Evolutionary conservation across 2,329 filamentous ascomycete species (phyloP).

Genomic region (Fusarium setosum): DNA sequence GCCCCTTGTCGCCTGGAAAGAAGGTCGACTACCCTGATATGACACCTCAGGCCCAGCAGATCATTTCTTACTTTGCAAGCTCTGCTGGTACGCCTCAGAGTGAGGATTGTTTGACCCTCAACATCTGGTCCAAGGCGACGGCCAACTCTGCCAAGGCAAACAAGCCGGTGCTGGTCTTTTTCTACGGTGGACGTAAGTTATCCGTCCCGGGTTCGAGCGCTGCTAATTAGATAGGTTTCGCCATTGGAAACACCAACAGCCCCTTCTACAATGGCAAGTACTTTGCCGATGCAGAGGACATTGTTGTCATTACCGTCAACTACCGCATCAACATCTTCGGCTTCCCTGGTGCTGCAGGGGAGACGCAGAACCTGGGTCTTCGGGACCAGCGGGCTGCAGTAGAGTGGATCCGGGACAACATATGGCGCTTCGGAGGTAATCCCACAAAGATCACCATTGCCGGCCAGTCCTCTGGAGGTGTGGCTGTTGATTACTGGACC

Average conservation of each 20-base stretch:
- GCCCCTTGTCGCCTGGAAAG: constrained; percentile 29
- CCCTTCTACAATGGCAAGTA: constrained; percentile 56
- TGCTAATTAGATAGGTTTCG: constrained; percentile 44
- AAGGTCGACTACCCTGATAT: constrained; percentile 31
- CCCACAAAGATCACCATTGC: constrained; percentile 47
- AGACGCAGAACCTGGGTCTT: constrained; percentile 41
- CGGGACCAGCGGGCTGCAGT: constrained; percentile 46
- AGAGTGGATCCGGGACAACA: constrained; percentile 48
- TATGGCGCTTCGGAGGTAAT: constrained; percentile 44
- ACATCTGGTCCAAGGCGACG: constrained; percentile 36
- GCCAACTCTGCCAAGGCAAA: constrained; percentile 18
- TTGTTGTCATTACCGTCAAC: constrained; percentile 60
- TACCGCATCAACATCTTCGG: constrained; percentile 58
- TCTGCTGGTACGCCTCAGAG: constrained; percentile 28
- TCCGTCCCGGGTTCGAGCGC: accelerated
- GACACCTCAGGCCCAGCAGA: constrained; percentile 33
- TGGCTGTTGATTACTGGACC: constrained; percentile 58
- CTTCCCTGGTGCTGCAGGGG: constrained; percentile 49
- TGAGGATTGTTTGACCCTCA: constrained; percentile 38
- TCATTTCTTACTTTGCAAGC: constrained; percentile 36
- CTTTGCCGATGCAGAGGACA: constrained; percentile 55
- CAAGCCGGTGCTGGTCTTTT: constrained; percentile 38
- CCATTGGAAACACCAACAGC: constrained; percentile 50
- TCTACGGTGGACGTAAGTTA: constrained; percentile 37
- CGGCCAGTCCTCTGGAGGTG: constrained; percentile 49